Base-by-base conservation (phyloP, 148 eudicot genomes). In the Chenopodium berlandieri region DNA sequence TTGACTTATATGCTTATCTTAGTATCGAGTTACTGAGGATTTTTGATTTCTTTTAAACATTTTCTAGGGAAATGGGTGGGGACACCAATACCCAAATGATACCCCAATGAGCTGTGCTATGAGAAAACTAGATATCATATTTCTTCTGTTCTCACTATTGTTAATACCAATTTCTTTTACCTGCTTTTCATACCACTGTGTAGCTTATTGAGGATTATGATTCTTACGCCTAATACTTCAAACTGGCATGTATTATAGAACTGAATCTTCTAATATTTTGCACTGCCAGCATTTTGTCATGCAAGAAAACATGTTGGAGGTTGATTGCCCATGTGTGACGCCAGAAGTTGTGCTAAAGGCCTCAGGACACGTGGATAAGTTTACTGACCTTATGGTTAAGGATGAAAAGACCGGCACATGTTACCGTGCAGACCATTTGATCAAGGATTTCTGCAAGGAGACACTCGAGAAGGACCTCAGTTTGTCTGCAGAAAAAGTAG, bases 341-440 rank as follows among this genome's bases (percentile, higher is more conserved):
- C 99, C 99, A n/a, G 99, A 95, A 85, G 78, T 89, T 48, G 99
- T 95, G 79, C 87, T 95, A 30, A 95, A 91, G 88, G 99, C 99
- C 5, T 94, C 99, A 0, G 99, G 99, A 48, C 97, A 95, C 76
- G 99, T 95, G 34, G 99, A 95, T 47, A 95, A 95, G 89, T 94
- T 95, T 82, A 95, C 99, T 44, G 98, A 95, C 83, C 97, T 94
- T 79, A 95, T 95, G 99, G 99, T 94, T 25, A 95, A 92, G 82
- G 95, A 95, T 85, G 97, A 90, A 83, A 95, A 95, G 82, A 89
- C 95, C 12, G 99, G 97, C 50, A 89, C 90, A 30, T 95, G 97
- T 82, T 91, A 90, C 79, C 89, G 99, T 76, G 99, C 99, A 32
- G 97, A 95, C 82, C 99, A 95, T 78, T 88, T 95, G 88, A 90